A percentile compares a stretch with the other conserved stretches of the same genome.
phyloP scores from a whole-genome alignment of 768 basidiomycete genomes.

The Pulveroboletus sp. region DNA sequence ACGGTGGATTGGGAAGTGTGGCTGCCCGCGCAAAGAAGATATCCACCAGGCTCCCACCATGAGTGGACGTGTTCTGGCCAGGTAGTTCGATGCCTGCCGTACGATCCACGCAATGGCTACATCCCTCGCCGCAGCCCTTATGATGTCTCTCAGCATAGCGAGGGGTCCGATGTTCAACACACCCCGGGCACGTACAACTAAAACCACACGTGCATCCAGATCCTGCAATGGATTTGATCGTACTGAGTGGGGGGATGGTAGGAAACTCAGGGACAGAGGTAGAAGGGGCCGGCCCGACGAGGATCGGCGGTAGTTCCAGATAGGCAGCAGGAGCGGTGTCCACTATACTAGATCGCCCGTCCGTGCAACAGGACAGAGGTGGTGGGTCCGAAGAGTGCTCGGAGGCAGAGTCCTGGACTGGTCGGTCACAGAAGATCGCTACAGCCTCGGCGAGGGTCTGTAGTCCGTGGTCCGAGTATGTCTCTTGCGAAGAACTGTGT shows the following conservation, averaged over 20 bases:
- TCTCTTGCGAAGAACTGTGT: conserved; percentile 2
- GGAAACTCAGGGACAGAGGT: conserved; percentile 42
- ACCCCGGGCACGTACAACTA: conserved; percentile 68
- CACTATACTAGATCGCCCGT: neutral
- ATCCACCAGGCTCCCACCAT: conserved; percentile 42
- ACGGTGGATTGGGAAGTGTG: conserved; percentile 58
- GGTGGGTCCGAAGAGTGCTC: conserved; percentile 6
- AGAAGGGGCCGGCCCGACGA: conserved; percentile 20
- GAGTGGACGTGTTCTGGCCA: conserved; percentile 5
- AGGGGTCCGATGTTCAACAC: conserved; percentile 60
- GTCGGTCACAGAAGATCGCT: conserved; percentile 16
- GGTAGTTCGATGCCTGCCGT: conserved; percentile 43
- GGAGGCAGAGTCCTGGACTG: conserved; percentile 1
- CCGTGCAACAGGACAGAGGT: conserved; percentile 21
- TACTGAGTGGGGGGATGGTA: conserved; percentile 56
- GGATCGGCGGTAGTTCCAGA: conserved; percentile 48
- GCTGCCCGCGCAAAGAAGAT: conserved; percentile 65
- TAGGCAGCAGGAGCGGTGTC: conserved; percentile 17
- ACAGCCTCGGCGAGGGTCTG: conserved; percentile 37
- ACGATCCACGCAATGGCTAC: conserved; percentile 60
- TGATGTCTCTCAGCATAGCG: conserved; percentile 37
- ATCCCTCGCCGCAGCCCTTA: conserved; percentile 45
- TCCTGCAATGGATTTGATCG: conserved; percentile 54
- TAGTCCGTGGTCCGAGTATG: conserved; percentile 20
- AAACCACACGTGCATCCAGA: conserved; percentile 71